Percentiles rank a stretch among this genome's conserved stretches.
Evolutionary conservation across 768 basidiomycete species (phyloP).

Genomic region (Hygrocybe punicea): DNA sequence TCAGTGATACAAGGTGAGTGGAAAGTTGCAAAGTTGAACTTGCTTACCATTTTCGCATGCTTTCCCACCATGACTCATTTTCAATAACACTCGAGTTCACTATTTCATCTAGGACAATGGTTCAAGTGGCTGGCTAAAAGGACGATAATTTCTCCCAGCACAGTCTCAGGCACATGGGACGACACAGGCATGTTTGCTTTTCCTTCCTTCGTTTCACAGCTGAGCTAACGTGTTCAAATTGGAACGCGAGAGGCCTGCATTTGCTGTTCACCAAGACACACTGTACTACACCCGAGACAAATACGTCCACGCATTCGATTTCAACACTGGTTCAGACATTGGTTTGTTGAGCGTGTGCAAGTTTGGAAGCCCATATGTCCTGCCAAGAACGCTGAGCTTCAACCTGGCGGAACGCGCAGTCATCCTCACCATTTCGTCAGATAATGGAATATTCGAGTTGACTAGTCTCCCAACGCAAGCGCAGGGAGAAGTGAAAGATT

Average conservation of each 20-base stretch:
- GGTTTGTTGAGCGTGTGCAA: conserved; percentile 91
- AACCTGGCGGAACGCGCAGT: conserved; percentile 96
- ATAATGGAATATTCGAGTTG: conserved; percentile 93
- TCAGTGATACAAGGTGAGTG: background rate
- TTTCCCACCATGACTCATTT: conserved; percentile 28
- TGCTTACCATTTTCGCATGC: no score
- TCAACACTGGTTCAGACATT: conserved; percentile 86
- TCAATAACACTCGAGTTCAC: conserved; percentile 92
- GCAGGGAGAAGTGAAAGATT: conserved; percentile 84
- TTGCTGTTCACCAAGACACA: conserved; percentile 85
- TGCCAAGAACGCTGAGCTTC: conserved; percentile 90
- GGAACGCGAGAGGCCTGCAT: conserved; percentile 95
- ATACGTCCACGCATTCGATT: conserved; percentile 93
- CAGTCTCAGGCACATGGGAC: conserved; percentile 82
- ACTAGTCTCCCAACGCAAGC: conserved; percentile 70
- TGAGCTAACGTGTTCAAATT: conserved; percentile 84
- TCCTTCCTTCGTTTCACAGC: background rate
- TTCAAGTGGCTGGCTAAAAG: conserved; percentile 91
- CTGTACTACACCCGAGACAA: conserved; percentile 98
- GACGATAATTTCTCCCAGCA: conserved; percentile 57
- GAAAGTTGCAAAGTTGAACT: no score
- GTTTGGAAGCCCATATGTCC: conserved; percentile 92
- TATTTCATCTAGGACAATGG: conserved; percentile 98
- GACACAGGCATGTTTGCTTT: conserved; percentile 84
- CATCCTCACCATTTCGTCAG: conserved; percentile 85